Conservation (phyloP, 2,329 filamentous ascomycete genomes). For the Sclerotinia subarctica region DNA sequence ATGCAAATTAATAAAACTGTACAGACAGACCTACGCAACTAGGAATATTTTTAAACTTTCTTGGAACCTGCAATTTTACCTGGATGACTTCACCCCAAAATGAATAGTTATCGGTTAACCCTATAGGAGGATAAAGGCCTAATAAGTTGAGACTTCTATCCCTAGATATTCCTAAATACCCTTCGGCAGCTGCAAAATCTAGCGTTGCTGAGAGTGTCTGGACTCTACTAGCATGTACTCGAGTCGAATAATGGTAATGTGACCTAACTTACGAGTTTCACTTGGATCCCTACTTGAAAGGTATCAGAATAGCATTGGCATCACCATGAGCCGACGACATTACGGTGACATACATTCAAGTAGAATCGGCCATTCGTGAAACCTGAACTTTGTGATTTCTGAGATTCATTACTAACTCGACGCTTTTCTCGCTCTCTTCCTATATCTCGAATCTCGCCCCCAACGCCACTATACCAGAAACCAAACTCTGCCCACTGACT, state of each 20-base stretch:
- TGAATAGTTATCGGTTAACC: conserved; percentile 6
- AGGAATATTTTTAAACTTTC: conserved; percentile 1
- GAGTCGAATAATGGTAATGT: not conserved
- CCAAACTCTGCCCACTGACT: not conserved
- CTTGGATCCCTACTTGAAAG: not conserved
- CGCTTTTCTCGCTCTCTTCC: not conserved
- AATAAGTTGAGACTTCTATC: not conserved
- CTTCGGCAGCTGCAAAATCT: not conserved
- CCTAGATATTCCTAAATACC: too few relatives aligned
- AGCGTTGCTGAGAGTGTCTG: not conserved
- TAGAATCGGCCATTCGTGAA: not conserved
- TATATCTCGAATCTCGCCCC: not conserved
- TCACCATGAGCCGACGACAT: not conserved
- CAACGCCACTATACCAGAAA: not conserved
- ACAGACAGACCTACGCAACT: not conserved
- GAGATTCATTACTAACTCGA: not conserved
- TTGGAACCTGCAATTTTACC: not conserved
- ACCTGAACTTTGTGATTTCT: not conserved
- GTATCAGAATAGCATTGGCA: not conserved
- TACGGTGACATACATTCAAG: not conserved
- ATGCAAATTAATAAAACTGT: not conserved
- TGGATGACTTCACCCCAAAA: not conserved
- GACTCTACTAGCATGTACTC: not conserved
- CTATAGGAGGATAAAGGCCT: not conserved
- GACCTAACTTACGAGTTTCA: not conserved